Evolutionary conservation across 2,329 filamentous ascomycete genomes (phyloP).

Genomic region (Lomentospora prolificans): DNA sequence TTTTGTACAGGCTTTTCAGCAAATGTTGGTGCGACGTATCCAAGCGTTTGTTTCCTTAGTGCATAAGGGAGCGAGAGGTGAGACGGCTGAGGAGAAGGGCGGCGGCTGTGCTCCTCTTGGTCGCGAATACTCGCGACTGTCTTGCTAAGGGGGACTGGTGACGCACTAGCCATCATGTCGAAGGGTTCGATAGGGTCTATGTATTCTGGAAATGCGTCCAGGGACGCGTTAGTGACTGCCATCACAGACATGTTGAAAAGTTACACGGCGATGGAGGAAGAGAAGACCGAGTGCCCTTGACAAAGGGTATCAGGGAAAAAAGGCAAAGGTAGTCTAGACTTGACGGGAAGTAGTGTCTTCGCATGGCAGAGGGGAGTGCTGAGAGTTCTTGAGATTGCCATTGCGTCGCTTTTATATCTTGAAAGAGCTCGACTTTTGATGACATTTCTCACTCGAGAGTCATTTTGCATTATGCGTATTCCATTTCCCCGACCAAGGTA

Average conservation of each 20-base stretch:
- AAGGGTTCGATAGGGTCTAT: slow-evolving; percentile 26
- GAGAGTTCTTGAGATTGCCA: background rate
- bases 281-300: no score
- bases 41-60: slow-evolving; percentile 79
- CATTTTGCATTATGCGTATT: background rate
- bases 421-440: background rate
- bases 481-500: background rate
- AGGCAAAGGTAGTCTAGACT: no score
- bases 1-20: slow-evolving; percentile 89
- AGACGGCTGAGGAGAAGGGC: slow-evolving; percentile 80
- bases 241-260: slow-evolving; percentile 12
- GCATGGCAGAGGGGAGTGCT: no score
- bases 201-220: slow-evolving; percentile 36
- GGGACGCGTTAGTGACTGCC: slow-evolving; percentile 29
- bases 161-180: slow-evolving; percentile 10
- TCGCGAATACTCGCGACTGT: slow-evolving; percentile 30
- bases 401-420: background rate
- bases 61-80: slow-evolving; percentile 69
- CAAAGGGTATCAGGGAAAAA: no score
- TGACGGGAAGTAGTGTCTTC: background rate
- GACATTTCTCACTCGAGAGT: background rate
- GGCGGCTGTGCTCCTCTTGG: slow-evolving; percentile 39
- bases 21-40: slow-evolving; percentile 91
- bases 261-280: no score
- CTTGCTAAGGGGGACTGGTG: slow-evolving; percentile 18